phyloP scores from a whole-genome alignment of 345 rosid species.

The Arabis alpina region DNA sequence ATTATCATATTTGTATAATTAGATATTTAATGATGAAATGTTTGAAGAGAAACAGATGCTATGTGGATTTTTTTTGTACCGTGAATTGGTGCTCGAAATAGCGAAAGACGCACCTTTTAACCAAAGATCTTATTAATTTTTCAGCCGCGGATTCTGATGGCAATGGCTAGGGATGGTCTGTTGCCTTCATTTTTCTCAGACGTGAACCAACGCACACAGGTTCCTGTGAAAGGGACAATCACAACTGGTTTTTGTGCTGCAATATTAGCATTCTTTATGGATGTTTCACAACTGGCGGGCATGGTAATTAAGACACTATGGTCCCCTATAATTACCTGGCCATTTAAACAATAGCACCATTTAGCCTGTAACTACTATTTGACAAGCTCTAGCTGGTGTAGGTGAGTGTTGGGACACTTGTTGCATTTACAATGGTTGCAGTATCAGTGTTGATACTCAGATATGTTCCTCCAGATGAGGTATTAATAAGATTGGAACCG shows the following conservation, averaged over 20 bases:
- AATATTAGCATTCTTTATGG: constrained; percentile 78
- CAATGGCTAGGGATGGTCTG: constrained; percentile 95
- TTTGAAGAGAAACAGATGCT: not conserved
- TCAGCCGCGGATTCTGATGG: constrained; percentile 92
- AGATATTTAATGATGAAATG: not conserved
- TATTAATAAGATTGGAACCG: constrained; percentile 30
- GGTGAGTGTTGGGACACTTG: constrained; percentile 99
- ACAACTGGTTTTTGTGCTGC: constrained; percentile 73
- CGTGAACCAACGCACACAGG: constrained; percentile 67
- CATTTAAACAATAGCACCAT: not conserved
- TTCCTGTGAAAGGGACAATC: constrained; percentile 80
- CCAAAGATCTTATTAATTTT: constrained; percentile 3
- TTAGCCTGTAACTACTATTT: constrained; percentile 7
- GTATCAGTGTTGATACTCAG: constrained; percentile 83
- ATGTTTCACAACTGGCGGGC: constrained; percentile 83
- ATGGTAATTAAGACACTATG: constrained; percentile 57
- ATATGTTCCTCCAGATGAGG: constrained; percentile 94
- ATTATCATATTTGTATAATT: not conserved
- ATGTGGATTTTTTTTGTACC: not conserved
- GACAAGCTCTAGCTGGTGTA: constrained; percentile 46
- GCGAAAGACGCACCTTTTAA: not conserved
- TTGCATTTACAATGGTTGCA: constrained; percentile 95
- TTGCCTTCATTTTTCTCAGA: constrained; percentile 85
- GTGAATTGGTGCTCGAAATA: not conserved
- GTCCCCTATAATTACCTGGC: not conserved